A percentile compares a stretch with the other conserved stretches of the same genome.
Conservation (phyloP, 2,329 filamentous ascomycete genomes). For the Ceratocystis harringtonii region DNA sequence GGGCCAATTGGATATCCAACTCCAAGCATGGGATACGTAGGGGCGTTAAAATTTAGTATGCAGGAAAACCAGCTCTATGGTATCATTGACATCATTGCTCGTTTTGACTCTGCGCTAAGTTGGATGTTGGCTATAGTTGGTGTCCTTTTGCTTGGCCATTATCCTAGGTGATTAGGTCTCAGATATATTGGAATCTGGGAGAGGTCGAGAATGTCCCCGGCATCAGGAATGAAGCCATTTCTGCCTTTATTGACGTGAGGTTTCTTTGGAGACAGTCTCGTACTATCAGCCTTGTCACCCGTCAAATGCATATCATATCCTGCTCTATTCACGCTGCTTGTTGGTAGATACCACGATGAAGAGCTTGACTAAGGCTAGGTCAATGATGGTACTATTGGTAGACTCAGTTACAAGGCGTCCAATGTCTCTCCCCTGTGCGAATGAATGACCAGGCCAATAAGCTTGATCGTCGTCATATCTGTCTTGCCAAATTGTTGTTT, state of each 20-base stretch:
- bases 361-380: not conserved
- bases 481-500: not conserved
- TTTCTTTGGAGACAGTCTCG: not conserved
- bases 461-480: not conserved
- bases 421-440: not conserved
- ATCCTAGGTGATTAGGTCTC: not conserved
- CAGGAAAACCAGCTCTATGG: not conserved
- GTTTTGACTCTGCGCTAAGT: not conserved
- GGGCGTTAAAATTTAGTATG: not conserved
- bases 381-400: not conserved
- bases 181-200: not conserved
- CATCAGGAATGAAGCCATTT: not conserved
- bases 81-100: not conserved
- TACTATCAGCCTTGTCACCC: not conserved
- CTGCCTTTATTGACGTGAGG: not conserved
- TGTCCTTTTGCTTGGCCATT: not conserved
- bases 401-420: not conserved
- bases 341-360: not conserved
- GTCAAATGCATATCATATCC: not conserved
- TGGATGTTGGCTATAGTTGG: not conserved
- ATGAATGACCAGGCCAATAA: not conserved
- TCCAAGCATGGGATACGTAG: not conserved
- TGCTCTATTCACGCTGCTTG: not conserved
- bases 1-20: not conserved
- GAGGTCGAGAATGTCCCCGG: not conserved